Percentiles rank a stretch among this genome's conserved stretches.
These are phyloP conservation scores for Parietaria judaica DNA, from an alignment of 306 rosid genomes.

Conservation along the genomic window DNA sequence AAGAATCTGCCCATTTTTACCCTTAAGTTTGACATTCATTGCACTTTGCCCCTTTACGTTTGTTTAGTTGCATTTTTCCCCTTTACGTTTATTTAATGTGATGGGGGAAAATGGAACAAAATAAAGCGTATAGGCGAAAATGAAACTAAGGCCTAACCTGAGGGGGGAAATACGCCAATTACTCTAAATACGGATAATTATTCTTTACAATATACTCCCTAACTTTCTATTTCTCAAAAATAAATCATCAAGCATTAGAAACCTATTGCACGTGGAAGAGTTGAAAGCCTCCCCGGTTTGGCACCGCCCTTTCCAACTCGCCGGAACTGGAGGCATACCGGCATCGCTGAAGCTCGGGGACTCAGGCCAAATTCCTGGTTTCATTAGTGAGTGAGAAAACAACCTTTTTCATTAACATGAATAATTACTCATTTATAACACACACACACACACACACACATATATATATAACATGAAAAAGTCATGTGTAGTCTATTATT, in stretches of 20 bases:
- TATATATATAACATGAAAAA: too few relatives aligned
- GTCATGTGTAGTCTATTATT: too few relatives aligned
- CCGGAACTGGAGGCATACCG: conserved; percentile 61
- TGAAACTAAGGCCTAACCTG: neutral
- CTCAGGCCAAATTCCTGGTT: conserved; percentile 83
- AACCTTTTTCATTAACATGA: neutral
- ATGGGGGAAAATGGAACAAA: neutral
- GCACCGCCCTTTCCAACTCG: conserved; percentile 60
- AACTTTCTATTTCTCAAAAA: neutral
- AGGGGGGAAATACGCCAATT: too few relatives aligned
- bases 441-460: too few relatives aligned
- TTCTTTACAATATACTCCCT: too few relatives aligned
- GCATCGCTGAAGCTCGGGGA: conserved; percentile 65
- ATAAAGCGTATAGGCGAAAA: neutral
- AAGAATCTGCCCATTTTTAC: conserved; percentile 5
- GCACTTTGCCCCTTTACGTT: too few relatives aligned
- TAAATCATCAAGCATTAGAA: neutral
- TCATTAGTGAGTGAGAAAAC: neutral
- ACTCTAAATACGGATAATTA: too few relatives aligned
- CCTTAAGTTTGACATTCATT: too few relatives aligned
- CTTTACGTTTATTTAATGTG: too few relatives aligned
- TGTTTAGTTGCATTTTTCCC: too few relatives aligned
- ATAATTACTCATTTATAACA: neutral
- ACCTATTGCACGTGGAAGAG: conserved; percentile 77
- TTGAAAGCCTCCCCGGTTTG: conserved; percentile 71